Evolutionary conservation across 2,329 filamentous ascomycete species (phyloP).

Genomic region (Aspergillus uvarum): DNA sequence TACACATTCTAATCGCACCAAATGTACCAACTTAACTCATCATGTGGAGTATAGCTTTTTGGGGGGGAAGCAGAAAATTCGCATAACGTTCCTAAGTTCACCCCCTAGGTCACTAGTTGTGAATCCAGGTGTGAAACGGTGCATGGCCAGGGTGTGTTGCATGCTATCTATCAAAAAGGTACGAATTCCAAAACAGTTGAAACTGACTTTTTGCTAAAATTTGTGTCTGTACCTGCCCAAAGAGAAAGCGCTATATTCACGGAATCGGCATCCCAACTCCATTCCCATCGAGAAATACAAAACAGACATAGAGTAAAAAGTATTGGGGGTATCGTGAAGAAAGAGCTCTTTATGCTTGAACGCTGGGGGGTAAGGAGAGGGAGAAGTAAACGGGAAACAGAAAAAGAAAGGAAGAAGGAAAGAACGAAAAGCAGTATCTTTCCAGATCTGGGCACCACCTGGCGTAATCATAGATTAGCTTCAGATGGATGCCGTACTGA

Average conservation of each 20-base stretch:
- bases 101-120: no score
- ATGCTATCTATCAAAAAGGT: no score
- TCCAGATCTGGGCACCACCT: background rate
- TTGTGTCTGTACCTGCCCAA: background rate
- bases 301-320: background rate
- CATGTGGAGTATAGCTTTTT: no score
- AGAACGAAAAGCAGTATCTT: background rate
- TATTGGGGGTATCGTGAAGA: slow-evolving; percentile 10
- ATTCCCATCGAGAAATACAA: background rate
- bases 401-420: background rate
- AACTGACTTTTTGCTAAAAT: background rate
- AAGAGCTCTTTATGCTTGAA: background rate
- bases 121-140: no score
- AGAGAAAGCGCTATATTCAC: background rate
- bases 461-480: background rate
- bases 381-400: background rate
- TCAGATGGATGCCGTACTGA: background rate
- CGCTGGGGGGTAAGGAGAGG: background rate
- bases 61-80: no score
- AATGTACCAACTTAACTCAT: no score
- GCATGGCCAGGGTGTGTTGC: no score
- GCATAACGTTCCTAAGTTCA: no score
- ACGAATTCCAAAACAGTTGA: background rate
- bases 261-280: background rate
- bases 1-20: no score